phyloP scores from a whole-genome alignment of 495 filamentous ascomycete species.

The Lentithecium fluviatile region DNA sequence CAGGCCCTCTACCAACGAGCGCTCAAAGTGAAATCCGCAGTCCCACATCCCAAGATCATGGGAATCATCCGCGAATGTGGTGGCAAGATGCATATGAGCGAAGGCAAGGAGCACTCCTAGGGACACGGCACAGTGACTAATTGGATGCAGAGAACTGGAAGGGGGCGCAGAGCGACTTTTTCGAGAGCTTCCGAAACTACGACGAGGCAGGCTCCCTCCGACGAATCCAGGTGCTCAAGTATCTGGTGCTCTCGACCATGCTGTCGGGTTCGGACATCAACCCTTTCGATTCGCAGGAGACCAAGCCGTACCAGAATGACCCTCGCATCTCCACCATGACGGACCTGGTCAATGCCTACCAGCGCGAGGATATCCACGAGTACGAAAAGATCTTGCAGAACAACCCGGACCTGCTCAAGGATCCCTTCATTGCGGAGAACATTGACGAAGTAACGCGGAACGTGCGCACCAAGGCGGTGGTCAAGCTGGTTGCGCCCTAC shows the following conservation, averaged over 20 bases:
- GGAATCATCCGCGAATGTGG: constrained; percentile 98
- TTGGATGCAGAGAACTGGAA: constrained; percentile 82
- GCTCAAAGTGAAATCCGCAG: constrained; percentile 85
- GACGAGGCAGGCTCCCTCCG: constrained; percentile 96
- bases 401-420: constrained; percentile 83
- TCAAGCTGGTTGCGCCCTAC: constrained; percentile 93
- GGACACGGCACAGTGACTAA: constrained; percentile 13
- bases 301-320: constrained; percentile 97
- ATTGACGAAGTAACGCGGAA: constrained; percentile 98
- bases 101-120: constrained; percentile 47
- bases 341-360: constrained; percentile 92
- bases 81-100: constrained; percentile 99
- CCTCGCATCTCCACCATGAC: constrained; percentile 96
- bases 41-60: constrained; percentile 98
- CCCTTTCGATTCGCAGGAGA: constrained; percentile 97
- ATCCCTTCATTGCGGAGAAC: constrained; percentile 97
- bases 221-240: constrained; percentile 96
- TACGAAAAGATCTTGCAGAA: constrained; percentile 86
- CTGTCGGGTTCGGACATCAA: constrained; percentile 99
- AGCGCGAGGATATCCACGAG: constrained; percentile 87
- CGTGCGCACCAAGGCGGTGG: constrained; percentile 92
- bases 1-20: constrained; percentile 82
- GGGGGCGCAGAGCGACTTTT: constrained; percentile 94
- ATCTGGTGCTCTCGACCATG: constrained; percentile 94
- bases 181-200: constrained; percentile 98